These are phyloP conservation scores for Melaleuca quinquenervia DNA, from an alignment of 345 rosid species.

Conservation along the genomic window DNA sequence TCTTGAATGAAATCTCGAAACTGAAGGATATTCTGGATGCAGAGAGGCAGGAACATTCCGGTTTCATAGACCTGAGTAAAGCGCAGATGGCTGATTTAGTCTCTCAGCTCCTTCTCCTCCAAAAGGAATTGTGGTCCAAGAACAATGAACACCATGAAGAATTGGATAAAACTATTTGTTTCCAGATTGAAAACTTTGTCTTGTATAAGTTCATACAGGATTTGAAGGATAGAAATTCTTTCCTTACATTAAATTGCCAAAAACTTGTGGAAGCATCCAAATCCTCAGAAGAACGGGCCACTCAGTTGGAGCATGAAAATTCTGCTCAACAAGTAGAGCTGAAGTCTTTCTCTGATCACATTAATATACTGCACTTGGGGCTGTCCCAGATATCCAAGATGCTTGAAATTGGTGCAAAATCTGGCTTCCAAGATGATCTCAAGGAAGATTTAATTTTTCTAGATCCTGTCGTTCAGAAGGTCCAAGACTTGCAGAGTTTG, in stretches of 20 bases:
- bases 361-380: constrained; percentile 39
- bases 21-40: constrained; percentile 32
- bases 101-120: constrained; percentile 39
- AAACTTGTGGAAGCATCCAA: constrained; percentile 45
- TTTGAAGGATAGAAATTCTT: constrained; percentile 46
- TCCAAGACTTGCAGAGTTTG: constrained; percentile 43
- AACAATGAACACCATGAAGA: constrained; percentile 61
- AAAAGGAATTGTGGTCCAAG: constrained; percentile 40
- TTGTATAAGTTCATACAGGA: constrained; percentile 55
- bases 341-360: constrained; percentile 40
- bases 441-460: constrained; percentile 31
- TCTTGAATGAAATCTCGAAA: constrained; percentile 38
- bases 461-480: constrained; percentile 25
- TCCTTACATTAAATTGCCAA: constrained; percentile 41
- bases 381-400: constrained; percentile 37
- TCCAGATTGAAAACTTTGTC: constrained; percentile 56
- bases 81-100: constrained; percentile 39
- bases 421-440: constrained; percentile 17
- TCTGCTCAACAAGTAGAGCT: constrained; percentile 37
- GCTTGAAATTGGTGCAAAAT: constrained; percentile 29
- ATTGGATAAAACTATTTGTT: constrained; percentile 43
- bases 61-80: constrained; percentile 29
- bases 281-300: constrained; percentile 46
- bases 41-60: constrained; percentile 45
- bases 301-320: constrained; percentile 45